phyloP scores from a whole-genome alignment of 441 rosid species.

The Pelargonium myrrhifolium region DNA sequence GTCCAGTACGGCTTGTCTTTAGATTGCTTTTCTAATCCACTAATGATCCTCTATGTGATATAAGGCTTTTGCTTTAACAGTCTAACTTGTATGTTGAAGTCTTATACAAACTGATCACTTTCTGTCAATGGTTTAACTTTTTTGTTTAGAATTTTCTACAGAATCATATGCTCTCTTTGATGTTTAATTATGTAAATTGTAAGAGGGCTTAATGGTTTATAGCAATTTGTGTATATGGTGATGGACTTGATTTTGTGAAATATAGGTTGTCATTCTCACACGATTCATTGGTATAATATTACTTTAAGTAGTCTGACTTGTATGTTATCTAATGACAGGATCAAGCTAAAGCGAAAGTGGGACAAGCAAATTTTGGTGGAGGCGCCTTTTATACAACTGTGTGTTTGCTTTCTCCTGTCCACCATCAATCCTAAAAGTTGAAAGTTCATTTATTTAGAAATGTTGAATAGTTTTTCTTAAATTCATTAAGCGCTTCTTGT shows the following conservation, averaged over 20 bases:
- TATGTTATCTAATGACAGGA: slow-evolving; percentile 1
- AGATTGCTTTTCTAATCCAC: neutral
- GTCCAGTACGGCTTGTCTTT: neutral
- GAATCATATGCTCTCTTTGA: neutral
- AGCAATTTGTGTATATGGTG: neutral
- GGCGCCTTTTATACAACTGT: slow-evolving; percentile 3
- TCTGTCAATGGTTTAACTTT: neutral
- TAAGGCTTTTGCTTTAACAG: neutral
- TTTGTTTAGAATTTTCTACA: neutral
- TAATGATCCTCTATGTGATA: neutral
- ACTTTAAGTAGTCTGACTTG: neutral
- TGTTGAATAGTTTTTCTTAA: neutral
- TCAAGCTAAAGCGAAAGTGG: slow-evolving; percentile 2
- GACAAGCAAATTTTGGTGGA: slow-evolving; percentile 5
- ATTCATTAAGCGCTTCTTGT: neutral
- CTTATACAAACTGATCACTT: neutral
- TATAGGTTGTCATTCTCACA: neutral
- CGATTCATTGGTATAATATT: neutral
- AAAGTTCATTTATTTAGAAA: neutral
- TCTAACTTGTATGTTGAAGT: neutral
- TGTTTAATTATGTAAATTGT: neutral
- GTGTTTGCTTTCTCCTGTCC: neutral
- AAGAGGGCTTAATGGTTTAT: neutral
- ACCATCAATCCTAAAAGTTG: neutral
- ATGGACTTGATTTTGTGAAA: neutral